phyloP scores from a whole-genome alignment of 306 rosid species.

The Vigna radiata region DNA sequence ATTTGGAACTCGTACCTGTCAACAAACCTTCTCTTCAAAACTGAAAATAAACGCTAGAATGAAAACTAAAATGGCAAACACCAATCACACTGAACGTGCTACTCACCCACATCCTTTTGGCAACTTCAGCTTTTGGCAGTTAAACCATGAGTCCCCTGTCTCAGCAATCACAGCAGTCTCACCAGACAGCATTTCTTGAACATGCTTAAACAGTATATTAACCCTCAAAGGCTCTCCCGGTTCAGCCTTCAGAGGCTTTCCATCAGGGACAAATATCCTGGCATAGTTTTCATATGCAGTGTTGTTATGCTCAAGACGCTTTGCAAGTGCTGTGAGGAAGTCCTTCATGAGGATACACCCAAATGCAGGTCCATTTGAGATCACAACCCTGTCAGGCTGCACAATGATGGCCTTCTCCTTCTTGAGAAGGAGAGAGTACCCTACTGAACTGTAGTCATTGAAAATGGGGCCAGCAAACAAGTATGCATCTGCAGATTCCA shows the following conservation, averaged over 20 bases:
- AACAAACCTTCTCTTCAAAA: conserved; percentile 26
- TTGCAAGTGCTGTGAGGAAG: conserved; percentile 55
- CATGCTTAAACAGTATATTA: conserved; percentile 65
- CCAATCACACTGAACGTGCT: neutral
- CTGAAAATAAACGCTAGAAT: neutral
- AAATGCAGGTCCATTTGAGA: conserved; percentile 63
- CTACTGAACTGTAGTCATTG: conserved; percentile 75
- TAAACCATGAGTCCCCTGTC: conserved; percentile 80
- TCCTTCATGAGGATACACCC: conserved; percentile 74
- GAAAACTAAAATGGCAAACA: neutral
- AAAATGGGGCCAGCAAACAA: conserved; percentile 71
- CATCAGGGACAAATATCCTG: conserved; percentile 72
- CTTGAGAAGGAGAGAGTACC: conserved; percentile 72
- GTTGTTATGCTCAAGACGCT: conserved; percentile 50
- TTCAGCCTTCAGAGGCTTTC: conserved; percentile 55
- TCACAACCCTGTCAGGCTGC: conserved; percentile 63
- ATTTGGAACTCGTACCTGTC: conserved; percentile 74
- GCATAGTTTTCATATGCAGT: conserved; percentile 61
- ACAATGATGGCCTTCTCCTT: conserved; percentile 67
- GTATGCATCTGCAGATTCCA: conserved; percentile 71
- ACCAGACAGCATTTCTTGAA: conserved; percentile 58
- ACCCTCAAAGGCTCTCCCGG: conserved; percentile 68
- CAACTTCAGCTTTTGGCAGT: conserved; percentile 69
- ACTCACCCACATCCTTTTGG: conserved; percentile 72
- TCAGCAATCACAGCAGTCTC: conserved; percentile 74